Conservation (phyloP, 2,329 filamentous ascomycete genomes). For the Mollisia scopiformis region DNA sequence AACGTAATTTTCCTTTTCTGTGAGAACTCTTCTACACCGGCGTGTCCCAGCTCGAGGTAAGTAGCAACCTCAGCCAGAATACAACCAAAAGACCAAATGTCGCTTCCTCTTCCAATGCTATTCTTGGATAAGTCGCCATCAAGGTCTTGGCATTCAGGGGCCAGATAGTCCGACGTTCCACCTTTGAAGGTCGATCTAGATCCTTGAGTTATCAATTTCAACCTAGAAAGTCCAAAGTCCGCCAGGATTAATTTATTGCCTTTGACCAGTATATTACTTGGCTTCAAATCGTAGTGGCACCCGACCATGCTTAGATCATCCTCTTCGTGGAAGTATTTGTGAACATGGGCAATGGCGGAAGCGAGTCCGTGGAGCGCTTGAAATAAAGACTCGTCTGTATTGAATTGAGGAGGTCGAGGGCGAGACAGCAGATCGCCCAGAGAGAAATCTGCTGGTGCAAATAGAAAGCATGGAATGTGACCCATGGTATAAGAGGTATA, state of each 20-base stretch:
- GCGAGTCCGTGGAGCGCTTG: not conserved
- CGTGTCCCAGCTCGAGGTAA: not conserved
- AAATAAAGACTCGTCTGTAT: not conserved
- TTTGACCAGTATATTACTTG: not conserved
- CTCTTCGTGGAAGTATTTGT: not conserved
- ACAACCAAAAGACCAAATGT: not conserved
- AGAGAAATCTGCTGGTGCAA: no score
- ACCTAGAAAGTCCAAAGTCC: not conserved
- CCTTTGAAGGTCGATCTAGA: no score
- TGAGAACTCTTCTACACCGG: not conserved
- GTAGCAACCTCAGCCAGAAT: not conserved
- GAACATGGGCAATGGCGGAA: not conserved
- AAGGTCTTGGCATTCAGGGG: no score
- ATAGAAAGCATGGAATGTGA: no score
- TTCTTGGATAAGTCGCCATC: no score
- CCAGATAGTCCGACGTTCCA: no score
- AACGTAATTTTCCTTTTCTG: not conserved
- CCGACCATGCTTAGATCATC: not conserved
- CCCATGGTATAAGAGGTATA: no score
- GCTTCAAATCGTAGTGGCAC: not conserved
- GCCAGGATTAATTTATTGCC: constrained; percentile 1
- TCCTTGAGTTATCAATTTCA: not conserved
- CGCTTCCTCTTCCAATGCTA: not conserved
- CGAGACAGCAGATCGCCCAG: not conserved
- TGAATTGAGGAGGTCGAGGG: not conserved